Percentiles rank a stretch among this genome's conserved stretches.
Evolutionary conservation across 2,329 filamentous ascomycete species (phyloP).

Genomic region (Claviceps fusiformis): DNA sequence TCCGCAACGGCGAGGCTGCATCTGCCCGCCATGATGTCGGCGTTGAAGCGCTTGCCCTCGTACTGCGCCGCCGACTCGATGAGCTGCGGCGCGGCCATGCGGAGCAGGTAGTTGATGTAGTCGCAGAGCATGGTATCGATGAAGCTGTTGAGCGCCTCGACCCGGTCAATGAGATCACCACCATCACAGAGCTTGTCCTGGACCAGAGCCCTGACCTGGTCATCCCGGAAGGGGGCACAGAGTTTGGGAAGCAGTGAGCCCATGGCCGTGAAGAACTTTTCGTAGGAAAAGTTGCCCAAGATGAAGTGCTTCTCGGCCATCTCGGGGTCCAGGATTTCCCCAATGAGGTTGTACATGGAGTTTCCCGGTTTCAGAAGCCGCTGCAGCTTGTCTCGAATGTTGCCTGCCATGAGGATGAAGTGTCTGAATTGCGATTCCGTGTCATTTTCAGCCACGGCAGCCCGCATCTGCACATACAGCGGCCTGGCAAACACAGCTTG

Average conservation of each 20-base stretch:
- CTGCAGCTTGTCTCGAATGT: conserved; percentile 58
- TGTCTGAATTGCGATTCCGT: conserved; percentile 51
- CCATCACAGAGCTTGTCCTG: conserved; percentile 46
- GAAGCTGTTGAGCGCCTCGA: conserved; percentile 61
- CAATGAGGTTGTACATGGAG: conserved; percentile 61
- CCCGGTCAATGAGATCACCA: conserved; percentile 58
- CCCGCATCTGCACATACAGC: conserved; percentile 43
- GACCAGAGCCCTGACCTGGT: conserved; percentile 55
- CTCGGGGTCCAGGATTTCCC: conserved; percentile 61
- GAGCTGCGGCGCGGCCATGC: conserved; percentile 56
- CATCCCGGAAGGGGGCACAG: conserved; percentile 69
- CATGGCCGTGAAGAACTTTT: conserved; percentile 68
- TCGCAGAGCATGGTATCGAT: conserved; percentile 69
- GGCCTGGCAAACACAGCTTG: conserved; percentile 35
- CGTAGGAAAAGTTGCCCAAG: conserved; percentile 64
- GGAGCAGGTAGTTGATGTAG: conserved; percentile 69
- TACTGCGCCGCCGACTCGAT: conserved; percentile 59
- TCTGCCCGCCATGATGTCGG: conserved; percentile 44
- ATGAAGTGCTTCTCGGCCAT: conserved; percentile 55
- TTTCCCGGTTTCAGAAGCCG: conserved; percentile 57
- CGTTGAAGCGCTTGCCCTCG: conserved; percentile 57
- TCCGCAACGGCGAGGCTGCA: conserved; percentile 46
- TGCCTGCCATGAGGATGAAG: conserved; percentile 57
- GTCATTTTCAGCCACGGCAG: conserved; percentile 52
- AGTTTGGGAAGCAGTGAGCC: conserved; percentile 62